A percentile compares a stretch with the other conserved stretches of the same genome.
These are phyloP conservation scores for Gonium pectorale DNA, from an alignment of 139 green algal species.

Conservation along the genomic window DNA sequence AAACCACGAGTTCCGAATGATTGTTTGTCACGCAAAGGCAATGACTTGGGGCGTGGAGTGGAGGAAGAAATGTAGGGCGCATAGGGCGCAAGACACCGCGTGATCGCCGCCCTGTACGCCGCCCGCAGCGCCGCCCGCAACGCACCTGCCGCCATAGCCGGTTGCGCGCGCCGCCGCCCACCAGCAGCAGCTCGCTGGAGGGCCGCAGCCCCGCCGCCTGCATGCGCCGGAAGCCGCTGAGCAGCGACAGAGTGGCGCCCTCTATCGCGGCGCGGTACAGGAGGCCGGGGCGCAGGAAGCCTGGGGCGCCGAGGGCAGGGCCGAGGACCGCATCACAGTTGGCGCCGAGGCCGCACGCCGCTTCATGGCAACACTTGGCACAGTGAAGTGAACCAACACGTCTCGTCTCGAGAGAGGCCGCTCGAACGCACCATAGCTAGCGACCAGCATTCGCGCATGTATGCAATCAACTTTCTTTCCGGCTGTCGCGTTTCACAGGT, in stretches of 20 bases:
- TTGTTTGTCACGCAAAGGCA: too few species aligned
- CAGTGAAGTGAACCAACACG: too few species aligned
- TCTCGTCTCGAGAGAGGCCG: too few species aligned
- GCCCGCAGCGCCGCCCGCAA: too few species aligned
- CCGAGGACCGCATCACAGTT: not conserved
- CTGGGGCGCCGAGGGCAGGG: slow-evolving; percentile 10
- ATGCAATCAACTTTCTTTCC: too few species aligned
- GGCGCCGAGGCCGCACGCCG: too few species aligned
- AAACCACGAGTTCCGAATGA: too few species aligned
- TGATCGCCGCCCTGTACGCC: not conserved
- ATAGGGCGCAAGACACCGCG: not conserved
- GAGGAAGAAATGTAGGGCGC: not conserved
- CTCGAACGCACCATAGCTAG: too few species aligned
- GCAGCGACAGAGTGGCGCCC: slow-evolving; percentile 83
- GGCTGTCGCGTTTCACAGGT: too few species aligned
- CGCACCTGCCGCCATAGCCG: slow-evolving; percentile 82
- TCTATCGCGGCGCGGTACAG: slow-evolving; percentile 91
- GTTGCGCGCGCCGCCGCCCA: slow-evolving; percentile 87
- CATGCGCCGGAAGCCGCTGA: slow-evolving; percentile 67
- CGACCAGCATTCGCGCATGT: too few species aligned
- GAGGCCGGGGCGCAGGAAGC: slow-evolving; percentile 68
- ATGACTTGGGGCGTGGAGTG: too few species aligned
- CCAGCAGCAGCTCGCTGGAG: slow-evolving; percentile 66
- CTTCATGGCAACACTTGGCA: too few species aligned
- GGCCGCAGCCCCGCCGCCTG: slow-evolving; percentile 56